Evolutionary conservation across 495 filamentous ascomycete species (phyloP).

Genomic region (Aspergillus coremiiformis): DNA sequence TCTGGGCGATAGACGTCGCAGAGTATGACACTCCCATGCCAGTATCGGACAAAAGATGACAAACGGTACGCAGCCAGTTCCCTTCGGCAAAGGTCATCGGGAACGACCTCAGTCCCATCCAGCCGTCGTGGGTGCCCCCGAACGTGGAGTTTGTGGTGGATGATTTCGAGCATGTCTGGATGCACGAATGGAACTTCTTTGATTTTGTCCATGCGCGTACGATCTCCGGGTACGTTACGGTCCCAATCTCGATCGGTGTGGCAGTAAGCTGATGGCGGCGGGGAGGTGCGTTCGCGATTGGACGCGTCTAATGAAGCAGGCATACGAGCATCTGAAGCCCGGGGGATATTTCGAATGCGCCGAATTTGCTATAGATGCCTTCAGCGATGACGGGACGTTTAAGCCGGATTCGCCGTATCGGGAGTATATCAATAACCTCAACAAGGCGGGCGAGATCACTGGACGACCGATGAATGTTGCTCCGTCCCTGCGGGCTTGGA

Average conservation of each 20-base stretch:
- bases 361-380: conserved; percentile 26
- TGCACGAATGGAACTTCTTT: conserved; percentile 3
- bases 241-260: conserved; percentile 1
- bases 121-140: conserved; percentile 10
- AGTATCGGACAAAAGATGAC: background rate
- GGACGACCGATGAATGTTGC: conserved; percentile 8
- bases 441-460: conserved; percentile 12
- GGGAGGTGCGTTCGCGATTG: background rate
- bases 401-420: background rate
- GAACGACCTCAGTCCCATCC: conserved; percentile 10
- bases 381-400: conserved; percentile 21
- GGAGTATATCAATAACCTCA: conserved; percentile 5
- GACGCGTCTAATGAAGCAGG: background rate
- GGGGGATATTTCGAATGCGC: conserved; percentile 37
- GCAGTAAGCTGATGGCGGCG: background rate
- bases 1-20: background rate
- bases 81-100: background rate
- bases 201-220: conserved; percentile 10
- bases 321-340: conserved; percentile 25
- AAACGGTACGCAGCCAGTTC: background rate
- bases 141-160: conserved; percentile 14
- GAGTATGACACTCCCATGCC: background rate
- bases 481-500: conserved; percentile 3
- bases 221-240: conserved; percentile 10
- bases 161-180: conserved; percentile 8